phyloP scores from a whole-genome alignment of 176 grass and related monocot species.

The Typha latifolia region DNA sequence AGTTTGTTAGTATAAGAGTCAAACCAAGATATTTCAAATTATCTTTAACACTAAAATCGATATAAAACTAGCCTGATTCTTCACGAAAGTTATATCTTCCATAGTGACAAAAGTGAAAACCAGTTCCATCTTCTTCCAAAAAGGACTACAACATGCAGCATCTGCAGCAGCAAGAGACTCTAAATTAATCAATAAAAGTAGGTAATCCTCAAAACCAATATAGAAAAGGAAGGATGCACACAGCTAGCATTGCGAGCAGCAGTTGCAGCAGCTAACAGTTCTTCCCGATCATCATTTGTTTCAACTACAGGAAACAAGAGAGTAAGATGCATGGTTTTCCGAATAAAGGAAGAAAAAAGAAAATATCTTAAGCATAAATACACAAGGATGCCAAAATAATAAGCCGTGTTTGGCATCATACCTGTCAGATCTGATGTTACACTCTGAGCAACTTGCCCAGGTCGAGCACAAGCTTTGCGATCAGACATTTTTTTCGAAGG shows the following conservation, averaged over 20 bases:
- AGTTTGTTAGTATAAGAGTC: neutral
- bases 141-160: slow-evolving; percentile 51
- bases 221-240: slow-evolving; percentile 25
- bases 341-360: neutral
- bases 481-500: slow-evolving; percentile 58
- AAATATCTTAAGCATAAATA: neutral
- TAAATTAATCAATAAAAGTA: slow-evolving; percentile 16
- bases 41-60: too few relatives aligned
- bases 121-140: slow-evolving; percentile 94
- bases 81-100: slow-evolving; percentile 53
- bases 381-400: slow-evolving; percentile 7
- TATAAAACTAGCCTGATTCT: slow-evolving; percentile 46
- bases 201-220: slow-evolving; percentile 1
- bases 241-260: slow-evolving; percentile 59
- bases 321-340: slow-evolving; percentile 9
- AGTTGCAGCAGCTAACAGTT: slow-evolving; percentile 69
- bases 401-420: slow-evolving; percentile 19
- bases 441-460: slow-evolving; percentile 32
- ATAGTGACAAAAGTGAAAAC: slow-evolving; percentile 45
- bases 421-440: slow-evolving; percentile 33
- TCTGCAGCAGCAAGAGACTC: slow-evolving; percentile 29
- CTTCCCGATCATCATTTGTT: slow-evolving; percentile 65
- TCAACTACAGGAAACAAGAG: slow-evolving; percentile 43
- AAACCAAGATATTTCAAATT: neutral
- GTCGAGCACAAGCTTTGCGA: slow-evolving; percentile 43